Conservation (phyloP, 306 rosid genomes). For the Ormosia emarginata region DNA sequence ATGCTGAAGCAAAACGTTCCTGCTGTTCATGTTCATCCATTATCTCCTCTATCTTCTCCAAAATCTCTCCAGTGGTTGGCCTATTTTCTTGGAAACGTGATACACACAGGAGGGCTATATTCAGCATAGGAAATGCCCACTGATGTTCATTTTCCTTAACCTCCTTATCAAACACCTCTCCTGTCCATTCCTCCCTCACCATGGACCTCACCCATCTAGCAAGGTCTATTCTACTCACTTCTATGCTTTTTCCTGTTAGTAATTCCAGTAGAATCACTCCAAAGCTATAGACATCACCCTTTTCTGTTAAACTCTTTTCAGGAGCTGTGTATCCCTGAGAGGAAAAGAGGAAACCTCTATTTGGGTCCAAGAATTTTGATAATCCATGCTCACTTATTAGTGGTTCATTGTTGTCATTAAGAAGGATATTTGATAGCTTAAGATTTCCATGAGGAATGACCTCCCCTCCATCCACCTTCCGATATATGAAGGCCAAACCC, state of each 20-base stretch:
- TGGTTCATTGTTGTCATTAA: conserved; percentile 50
- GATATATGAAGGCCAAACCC: conserved; percentile 56
- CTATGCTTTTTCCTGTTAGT: conserved; percentile 62
- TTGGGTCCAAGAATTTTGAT: conserved; percentile 50
- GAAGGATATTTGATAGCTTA: conserved; percentile 71
- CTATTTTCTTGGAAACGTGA: conserved; percentile 48
- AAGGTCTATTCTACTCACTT: conserved; percentile 53
- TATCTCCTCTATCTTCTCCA: conserved; percentile 54
- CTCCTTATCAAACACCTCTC: conserved; percentile 72
- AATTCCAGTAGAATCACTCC: conserved; percentile 63
- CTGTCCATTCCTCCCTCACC: conserved; percentile 85
- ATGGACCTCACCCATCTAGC: conserved; percentile 77
- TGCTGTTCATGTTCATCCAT: conserved; percentile 33
- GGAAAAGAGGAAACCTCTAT: conserved; percentile 26
- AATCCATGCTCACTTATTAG: conserved; percentile 68
- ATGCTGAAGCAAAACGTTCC: background rate
- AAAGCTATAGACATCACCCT: conserved; percentile 64
- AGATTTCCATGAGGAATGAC: conserved; percentile 72
- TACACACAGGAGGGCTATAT: conserved; percentile 49
- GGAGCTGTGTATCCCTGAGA: conserved; percentile 62
- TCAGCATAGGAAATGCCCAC: conserved; percentile 41
- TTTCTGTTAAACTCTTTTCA: conserved; percentile 54
- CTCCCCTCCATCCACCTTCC: conserved; percentile 31
- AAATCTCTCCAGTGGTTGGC: conserved; percentile 45
- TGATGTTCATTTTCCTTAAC: conserved; percentile 36